Evolutionary conservation across 768 basidiomycete species (phyloP).

Genomic region (Mycena filopes): DNA sequence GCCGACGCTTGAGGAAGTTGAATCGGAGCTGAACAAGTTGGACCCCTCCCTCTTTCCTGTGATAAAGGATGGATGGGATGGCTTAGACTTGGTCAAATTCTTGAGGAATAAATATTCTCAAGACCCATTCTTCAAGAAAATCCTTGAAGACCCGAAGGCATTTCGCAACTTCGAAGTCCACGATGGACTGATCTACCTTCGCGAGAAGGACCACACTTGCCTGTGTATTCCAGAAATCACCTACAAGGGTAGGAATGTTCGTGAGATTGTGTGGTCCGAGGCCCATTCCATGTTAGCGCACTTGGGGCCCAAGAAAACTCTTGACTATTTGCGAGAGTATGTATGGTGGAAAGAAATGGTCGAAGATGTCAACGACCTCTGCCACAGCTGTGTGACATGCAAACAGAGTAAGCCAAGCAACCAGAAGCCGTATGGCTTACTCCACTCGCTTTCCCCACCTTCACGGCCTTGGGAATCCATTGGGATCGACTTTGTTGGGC

Average conservation of each 20-base stretch:
- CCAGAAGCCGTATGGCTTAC: background rate
- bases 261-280: background rate
- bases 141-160: background rate
- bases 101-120: background rate
- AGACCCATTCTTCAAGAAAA: background rate
- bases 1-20: no score
- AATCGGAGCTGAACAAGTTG: no score
- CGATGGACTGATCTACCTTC: background rate
- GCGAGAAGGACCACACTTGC: background rate
- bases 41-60: background rate
- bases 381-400: no score
- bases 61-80: background rate
- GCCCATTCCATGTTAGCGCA: background rate
- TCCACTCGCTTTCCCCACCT: background rate
- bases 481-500: background rate
- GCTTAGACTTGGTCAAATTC: background rate
- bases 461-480: no score
- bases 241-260: background rate
- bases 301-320: background rate
- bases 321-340: background rate
- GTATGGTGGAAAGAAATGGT: conserved; percentile 2
- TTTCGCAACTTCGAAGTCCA: background rate
- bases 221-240: background rate
- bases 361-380: background rate
- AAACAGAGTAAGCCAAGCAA: no score